Percentiles rank a stretch among this genome's conserved stretches.
These are phyloP conservation scores for Sicyos edulis DNA, from an alignment of 306 rosid species.

Conservation along the genomic window DNA sequence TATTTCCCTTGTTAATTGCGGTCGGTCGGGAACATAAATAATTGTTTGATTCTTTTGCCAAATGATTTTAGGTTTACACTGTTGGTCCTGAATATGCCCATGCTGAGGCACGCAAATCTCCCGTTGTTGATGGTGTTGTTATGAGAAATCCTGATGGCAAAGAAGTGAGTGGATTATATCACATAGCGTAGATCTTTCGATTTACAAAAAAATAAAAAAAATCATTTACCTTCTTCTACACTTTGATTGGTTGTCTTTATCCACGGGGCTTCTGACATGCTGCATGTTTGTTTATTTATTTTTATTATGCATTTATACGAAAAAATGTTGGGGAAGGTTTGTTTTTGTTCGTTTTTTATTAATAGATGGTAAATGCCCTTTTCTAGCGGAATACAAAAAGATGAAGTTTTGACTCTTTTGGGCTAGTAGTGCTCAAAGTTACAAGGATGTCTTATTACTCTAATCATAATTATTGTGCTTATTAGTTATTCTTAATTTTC, in stretches of 20 bases:
- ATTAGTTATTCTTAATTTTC: not conserved
- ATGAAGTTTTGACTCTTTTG: not conserved
- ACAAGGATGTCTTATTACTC: not conserved
- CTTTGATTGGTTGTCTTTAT: slow-evolving; percentile 11
- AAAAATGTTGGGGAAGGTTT: not conserved
- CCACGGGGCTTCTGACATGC: not conserved
- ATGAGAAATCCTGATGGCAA: slow-evolving; percentile 99
- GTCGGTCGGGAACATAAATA: not conserved
- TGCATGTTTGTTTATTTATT: not conserved
- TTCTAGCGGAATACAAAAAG: not conserved
- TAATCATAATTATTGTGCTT: not conserved
- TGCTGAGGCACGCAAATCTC: slow-evolving; percentile 99
- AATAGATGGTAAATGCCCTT: not conserved
- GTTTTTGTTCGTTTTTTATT: not conserved
- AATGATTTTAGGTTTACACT: slow-evolving; percentile 71
- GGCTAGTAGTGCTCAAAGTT: not conserved
- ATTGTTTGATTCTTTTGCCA: slow-evolving; percentile 25
- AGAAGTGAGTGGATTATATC: slow-evolving; percentile 56
- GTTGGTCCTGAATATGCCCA: slow-evolving; percentile 99
- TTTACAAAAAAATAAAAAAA: not conserved
- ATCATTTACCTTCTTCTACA: slow-evolving; percentile 14
- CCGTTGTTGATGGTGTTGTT: slow-evolving; percentile 99
- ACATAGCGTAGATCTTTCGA: slow-evolving; percentile 16
- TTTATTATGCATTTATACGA: not conserved
- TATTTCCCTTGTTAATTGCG: not conserved